Conservation (phyloP, 306 rosid species). For the Dicorynia guianensis region DNA sequence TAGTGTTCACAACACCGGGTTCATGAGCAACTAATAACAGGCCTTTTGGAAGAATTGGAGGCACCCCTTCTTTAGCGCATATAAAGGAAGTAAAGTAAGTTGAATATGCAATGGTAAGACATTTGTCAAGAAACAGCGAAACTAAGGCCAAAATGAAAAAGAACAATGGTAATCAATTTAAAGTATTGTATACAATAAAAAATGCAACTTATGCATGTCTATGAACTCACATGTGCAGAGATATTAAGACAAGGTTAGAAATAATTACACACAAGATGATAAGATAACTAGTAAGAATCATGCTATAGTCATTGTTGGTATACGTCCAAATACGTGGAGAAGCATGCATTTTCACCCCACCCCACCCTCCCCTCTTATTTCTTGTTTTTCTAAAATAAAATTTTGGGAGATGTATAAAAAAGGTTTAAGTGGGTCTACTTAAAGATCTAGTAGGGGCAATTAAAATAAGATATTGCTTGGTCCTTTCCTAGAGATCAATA, state of each 20-base stretch:
- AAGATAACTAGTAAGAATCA: not conserved
- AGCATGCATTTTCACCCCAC: not conserved
- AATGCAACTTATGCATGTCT: not conserved
- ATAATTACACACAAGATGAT: not conserved
- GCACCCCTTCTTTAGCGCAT: slow-evolving; percentile 56
- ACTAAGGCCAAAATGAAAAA: not conserved
- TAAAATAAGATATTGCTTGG: too few relatives aligned
- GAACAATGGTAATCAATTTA: too few relatives aligned
- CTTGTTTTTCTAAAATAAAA: too few relatives aligned
- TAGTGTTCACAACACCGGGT: slow-evolving; percentile 68
- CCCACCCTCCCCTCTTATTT: too few relatives aligned
- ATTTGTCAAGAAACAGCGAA: not conserved
- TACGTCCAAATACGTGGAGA: not conserved
- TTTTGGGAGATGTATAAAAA: too few relatives aligned
- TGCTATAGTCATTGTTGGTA: not conserved
- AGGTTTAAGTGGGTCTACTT: too few relatives aligned
- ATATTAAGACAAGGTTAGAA: not conserved
- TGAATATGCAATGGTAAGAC: not conserved
- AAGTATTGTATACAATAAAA: too few relatives aligned
- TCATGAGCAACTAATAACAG: slow-evolving; percentile 83
- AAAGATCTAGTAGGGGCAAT: too few relatives aligned
- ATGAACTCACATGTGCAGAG: not conserved
- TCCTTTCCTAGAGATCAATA: too few relatives aligned
- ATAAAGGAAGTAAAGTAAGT: slow-evolving; percentile 46
- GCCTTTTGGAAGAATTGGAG: slow-evolving; percentile 67